These are phyloP conservation scores for Brasenia schreberi DNA, from an alignment of 164 flowering plant species.

Conservation along the genomic window DNA sequence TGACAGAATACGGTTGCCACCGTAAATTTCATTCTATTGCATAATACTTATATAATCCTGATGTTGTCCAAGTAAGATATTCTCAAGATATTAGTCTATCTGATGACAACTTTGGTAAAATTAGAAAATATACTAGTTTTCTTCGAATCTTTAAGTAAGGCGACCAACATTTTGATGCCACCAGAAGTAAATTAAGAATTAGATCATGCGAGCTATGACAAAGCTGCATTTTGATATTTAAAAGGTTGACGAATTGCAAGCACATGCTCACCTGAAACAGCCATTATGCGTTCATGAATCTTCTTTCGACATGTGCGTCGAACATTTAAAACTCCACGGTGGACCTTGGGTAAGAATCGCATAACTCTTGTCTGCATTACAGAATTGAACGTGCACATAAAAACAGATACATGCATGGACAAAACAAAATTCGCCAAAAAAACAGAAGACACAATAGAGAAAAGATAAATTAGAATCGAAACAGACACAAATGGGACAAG, in stretches of 20 bases:
- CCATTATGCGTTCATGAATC: slow-evolving; percentile 70
- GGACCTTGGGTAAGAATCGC: slow-evolving; percentile 45
- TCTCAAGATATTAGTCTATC: no score
- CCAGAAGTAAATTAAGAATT: no score
- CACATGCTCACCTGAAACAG: slow-evolving; percentile 40
- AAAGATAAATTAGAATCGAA: no score
- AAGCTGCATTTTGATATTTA: no score
- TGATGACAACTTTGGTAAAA: no score
- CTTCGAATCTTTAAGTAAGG: neutral
- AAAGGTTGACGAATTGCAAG: neutral
- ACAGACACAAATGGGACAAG: neutral
- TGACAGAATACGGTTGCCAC: no score
- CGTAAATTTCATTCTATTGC: no score
- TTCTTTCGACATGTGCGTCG: slow-evolving; percentile 64
- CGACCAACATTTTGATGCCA: neutral
- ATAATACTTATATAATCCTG: no score
- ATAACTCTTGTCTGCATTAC: slow-evolving; percentile 55
- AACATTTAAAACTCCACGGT: slow-evolving; percentile 33
- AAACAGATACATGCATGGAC: neutral
- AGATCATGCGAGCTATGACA: no score
- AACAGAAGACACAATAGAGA: no score
- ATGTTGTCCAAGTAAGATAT: no score
- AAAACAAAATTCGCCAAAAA: no score
- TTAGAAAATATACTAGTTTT: neutral
- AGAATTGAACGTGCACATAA: neutral